Evolutionary conservation across 805 yeast genomes (phyloP).

Genomic region (Barnettozyma siamensis): DNA sequence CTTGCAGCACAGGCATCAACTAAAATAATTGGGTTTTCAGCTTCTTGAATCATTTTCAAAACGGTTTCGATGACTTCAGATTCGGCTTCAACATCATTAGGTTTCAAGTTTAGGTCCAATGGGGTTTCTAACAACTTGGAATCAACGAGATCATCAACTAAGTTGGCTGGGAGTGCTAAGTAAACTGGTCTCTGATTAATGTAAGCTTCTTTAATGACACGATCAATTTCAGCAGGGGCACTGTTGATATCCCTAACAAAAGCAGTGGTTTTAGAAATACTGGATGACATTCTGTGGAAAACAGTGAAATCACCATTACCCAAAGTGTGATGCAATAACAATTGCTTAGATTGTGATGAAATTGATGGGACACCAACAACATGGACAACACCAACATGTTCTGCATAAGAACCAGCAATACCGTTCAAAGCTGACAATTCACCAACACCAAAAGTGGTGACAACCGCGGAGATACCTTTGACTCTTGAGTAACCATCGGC

Average conservation of each 20-base stretch:
- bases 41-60: constrained; percentile 44
- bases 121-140: constrained; percentile 54
- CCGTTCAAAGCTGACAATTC: constrained; percentile 82
- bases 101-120: constrained; percentile 51
- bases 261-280: constrained; percentile 62
- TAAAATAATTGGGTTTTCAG: constrained; percentile 67
- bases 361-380: constrained; percentile 83
- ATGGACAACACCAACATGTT: constrained; percentile 81
- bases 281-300: constrained; percentile 71
- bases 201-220: constrained; percentile 67
- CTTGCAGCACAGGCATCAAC: constrained; percentile 87
- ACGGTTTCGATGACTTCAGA: constrained; percentile 53
- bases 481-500: constrained; percentile 86
- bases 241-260: constrained; percentile 55
- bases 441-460: constrained; percentile 91
- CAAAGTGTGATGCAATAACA: constrained; percentile 75
- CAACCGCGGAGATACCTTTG: constrained; percentile 65
- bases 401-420: constrained; percentile 84
- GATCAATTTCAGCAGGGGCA: constrained; percentile 70
- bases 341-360: constrained; percentile 64
- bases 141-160: constrained; percentile 61
- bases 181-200: constrained; percentile 75
- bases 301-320: constrained; percentile 81
- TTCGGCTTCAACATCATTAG: constrained; percentile 58
- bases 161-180: constrained; percentile 76